Conservation (phyloP, 176 grass and related monocot genomes). For the Dendrocalamus sinicus region DNA sequence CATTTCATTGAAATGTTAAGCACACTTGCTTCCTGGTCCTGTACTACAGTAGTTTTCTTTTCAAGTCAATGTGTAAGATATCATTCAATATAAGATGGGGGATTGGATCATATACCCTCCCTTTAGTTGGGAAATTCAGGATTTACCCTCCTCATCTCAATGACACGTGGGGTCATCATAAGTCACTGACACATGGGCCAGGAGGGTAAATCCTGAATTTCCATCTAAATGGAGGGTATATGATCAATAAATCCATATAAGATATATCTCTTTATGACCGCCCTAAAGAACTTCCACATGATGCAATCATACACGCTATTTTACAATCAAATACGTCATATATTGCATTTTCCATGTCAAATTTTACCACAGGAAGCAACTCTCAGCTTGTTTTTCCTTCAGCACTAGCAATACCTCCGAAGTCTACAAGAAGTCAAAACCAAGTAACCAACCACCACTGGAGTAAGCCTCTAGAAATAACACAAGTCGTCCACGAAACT, state of each 20-base stretch:
- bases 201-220: no score
- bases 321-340: background rate
- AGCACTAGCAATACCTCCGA: conserved; percentile 21
- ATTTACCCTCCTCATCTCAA: no score
- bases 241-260: no score
- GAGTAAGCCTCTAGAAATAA: background rate
- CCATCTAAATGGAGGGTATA: no score
- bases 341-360: conserved; percentile 10
- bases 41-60: background rate
- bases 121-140: no score
- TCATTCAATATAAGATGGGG: background rate
- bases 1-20: background rate
- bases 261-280: conserved; percentile 12
- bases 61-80: background rate
- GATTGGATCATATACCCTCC: no score
- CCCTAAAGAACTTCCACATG: background rate
- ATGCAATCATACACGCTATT: conserved; percentile 7
- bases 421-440: conserved; percentile 32
- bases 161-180: no score
- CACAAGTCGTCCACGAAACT: conserved; percentile 3
- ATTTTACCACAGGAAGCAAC: conserved; percentile 28
- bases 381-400: conserved; percentile 15
- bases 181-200: no score
- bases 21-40: background rate
- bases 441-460: background rate